A percentile compares a stretch with the other conserved stretches of the same genome.
Conservation (phyloP, 1,284 basidiomycete genomes). For the Trichosporon ovoides region DNA sequence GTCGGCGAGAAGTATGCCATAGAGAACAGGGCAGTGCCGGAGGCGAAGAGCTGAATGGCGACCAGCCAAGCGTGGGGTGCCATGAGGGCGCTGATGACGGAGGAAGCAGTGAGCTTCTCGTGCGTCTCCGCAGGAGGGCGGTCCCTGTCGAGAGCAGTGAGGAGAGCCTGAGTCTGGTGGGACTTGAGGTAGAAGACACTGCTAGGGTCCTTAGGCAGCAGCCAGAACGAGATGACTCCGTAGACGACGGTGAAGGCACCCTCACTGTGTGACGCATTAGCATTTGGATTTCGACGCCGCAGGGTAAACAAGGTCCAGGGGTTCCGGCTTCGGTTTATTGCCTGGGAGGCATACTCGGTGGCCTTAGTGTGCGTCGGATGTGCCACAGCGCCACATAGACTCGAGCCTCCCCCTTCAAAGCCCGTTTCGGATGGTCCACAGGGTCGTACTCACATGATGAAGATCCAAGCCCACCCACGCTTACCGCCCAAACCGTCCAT, state of each 20-base stretch:
- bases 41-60: conserved; percentile 25
- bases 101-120: conserved; percentile 52
- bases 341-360: no score
- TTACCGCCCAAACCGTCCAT: conserved; percentile 48
- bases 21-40: conserved; percentile 54
- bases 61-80: conserved; percentile 28
- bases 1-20: conserved; percentile 50
- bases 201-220: conserved; percentile 48
- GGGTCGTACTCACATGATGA: conserved; percentile 48
- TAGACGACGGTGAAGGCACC: conserved; percentile 49
- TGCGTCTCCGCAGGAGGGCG: conserved; percentile 32
- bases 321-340: no score
- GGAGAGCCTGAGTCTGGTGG: conserved; percentile 51
- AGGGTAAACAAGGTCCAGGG: no score
- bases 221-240: conserved; percentile 51
- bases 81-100: conserved; percentile 42
- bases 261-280: conserved; percentile 32
- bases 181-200: conserved; percentile 50
- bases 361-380: no score
- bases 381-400: neutral
- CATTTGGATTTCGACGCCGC: no score
- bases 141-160: conserved; percentile 22
- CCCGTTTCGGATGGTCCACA: no score
- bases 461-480: conserved; percentile 55
- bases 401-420: neutral